Evolutionary conservation across 306 rosid species (phyloP).

Genomic region (Chamaecrista fasciculata): DNA sequence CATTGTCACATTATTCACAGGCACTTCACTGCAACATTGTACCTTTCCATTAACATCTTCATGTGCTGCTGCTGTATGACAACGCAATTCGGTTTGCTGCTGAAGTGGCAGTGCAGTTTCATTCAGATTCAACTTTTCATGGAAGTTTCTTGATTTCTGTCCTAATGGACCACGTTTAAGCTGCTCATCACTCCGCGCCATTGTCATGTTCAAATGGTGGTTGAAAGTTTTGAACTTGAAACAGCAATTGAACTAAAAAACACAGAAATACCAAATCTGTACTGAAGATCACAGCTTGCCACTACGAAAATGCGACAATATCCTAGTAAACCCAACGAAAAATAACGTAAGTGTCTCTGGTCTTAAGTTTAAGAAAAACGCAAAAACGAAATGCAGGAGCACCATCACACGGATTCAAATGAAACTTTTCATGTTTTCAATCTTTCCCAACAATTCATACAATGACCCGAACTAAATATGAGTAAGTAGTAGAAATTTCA

Average conservation of each 20-base stretch:
- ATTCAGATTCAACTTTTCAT: slow-evolving; percentile 25
- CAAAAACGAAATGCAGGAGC: background rate
- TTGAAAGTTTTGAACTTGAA: background rate
- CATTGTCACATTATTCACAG: slow-evolving; percentile 14
- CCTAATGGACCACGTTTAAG: background rate
- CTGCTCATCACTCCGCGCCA: slow-evolving; percentile 8
- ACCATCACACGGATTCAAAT: background rate
- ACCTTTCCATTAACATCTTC: background rate
- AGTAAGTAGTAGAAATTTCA: background rate
- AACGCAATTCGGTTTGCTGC: slow-evolving; percentile 10
- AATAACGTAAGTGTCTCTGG: background rate
- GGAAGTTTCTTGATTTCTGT: slow-evolving; percentile 1
- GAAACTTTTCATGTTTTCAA: background rate
- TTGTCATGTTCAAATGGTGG: slow-evolving; percentile 27
- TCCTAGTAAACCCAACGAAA: slow-evolving; percentile 10
- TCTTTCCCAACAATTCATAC: slow-evolving; percentile 9
- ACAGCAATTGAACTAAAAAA: background rate
- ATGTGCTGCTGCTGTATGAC: background rate
- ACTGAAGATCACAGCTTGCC: background rate
- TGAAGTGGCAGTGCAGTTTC: slow-evolving; percentile 25
- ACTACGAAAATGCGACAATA: too few species aligned
- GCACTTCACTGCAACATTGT: background rate
- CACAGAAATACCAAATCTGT: slow-evolving; percentile 1
- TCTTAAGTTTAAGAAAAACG: background rate
- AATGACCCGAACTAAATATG: slow-evolving; percentile 7